A percentile compares a stretch with the other conserved stretches of the same genome.
These are phyloP conservation scores for Suillus discolor DNA, from an alignment of 768 basidiomycete species.

Conservation along the genomic window DNA sequence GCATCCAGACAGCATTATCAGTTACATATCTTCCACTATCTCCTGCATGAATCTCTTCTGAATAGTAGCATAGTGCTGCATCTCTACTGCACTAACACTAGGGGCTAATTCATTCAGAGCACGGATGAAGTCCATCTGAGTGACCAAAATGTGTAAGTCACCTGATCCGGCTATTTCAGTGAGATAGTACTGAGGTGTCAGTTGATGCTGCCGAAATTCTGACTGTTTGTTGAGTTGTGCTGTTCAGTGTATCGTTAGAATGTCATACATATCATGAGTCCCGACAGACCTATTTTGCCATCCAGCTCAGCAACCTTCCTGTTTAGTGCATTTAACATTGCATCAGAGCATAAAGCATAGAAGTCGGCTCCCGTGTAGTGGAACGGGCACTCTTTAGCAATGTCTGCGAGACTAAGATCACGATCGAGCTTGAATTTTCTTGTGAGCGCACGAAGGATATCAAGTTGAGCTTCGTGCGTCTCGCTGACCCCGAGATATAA, in stretches of 20 bases:
- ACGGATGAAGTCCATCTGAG: constrained; percentile 69
- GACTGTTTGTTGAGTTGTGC: constrained; percentile 51
- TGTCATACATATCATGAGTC: neutral
- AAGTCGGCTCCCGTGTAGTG: constrained; percentile 98
- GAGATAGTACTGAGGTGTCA: constrained; percentile 91
- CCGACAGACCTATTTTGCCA: constrained; percentile 60
- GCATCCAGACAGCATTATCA: neutral
- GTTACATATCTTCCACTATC: too few species aligned
- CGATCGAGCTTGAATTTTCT: constrained; percentile 87
- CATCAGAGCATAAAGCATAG: constrained; percentile 96
- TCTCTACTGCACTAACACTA: constrained; percentile 82
- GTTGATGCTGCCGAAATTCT: constrained; percentile 49
- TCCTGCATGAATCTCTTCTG: constrained; percentile 17
- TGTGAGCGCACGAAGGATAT: constrained; percentile 88
- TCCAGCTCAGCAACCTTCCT: constrained; percentile 84
- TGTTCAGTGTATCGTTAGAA: constrained; percentile 21
- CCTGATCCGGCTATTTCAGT: constrained; percentile 72
- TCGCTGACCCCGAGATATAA: constrained; percentile 93
- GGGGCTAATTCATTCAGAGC: constrained; percentile 76
- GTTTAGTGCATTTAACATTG: constrained; percentile 94
- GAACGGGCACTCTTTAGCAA: constrained; percentile 83
- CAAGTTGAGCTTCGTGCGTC: constrained; percentile 80
- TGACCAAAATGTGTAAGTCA: constrained; percentile 79
- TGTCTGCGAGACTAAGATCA: constrained; percentile 54
- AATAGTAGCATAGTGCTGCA: constrained; percentile 79